These are phyloP conservation scores for Debaryomyces hansenii DNA, from an alignment of 805 yeast genomes.

Conservation along the genomic window DNA sequence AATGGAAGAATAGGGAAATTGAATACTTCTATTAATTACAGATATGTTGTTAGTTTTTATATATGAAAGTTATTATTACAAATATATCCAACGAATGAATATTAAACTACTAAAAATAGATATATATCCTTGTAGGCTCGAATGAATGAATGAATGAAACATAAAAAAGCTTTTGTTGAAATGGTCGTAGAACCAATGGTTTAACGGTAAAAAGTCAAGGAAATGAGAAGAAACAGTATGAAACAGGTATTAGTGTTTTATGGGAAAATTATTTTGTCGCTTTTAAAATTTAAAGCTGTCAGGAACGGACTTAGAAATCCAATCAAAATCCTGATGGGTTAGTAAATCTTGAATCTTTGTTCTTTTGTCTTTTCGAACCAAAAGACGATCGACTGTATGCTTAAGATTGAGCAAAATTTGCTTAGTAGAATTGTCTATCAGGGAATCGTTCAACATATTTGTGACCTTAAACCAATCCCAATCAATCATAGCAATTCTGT, in stretches of 20 bases:
- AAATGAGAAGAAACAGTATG: no score
- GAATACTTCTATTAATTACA: not conserved
- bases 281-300: not conserved
- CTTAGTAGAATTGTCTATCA: constrained; percentile 14
- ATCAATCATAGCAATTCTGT: constrained; percentile 86
- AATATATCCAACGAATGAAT: no score
- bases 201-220: no score
- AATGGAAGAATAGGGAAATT: not conserved
- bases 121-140: no score
- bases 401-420: constrained; percentile 21
- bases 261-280: no score
- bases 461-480: constrained; percentile 76
- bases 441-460: constrained; percentile 12
- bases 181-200: no score
- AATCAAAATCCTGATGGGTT: constrained; percentile 3
- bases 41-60: no score
- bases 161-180: no score
- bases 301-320: constrained; percentile 4
- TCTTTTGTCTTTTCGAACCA: constrained; percentile 41
- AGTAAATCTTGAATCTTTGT: constrained; percentile 11
- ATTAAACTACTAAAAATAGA: no score
- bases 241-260: no score
- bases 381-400: constrained; percentile 28
- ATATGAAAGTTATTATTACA: no score
- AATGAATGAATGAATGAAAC: no score